These are phyloP conservation scores for Allium sativum DNA, from an alignment of 106 monocot genomes.

Conservation along the genomic window DNA sequence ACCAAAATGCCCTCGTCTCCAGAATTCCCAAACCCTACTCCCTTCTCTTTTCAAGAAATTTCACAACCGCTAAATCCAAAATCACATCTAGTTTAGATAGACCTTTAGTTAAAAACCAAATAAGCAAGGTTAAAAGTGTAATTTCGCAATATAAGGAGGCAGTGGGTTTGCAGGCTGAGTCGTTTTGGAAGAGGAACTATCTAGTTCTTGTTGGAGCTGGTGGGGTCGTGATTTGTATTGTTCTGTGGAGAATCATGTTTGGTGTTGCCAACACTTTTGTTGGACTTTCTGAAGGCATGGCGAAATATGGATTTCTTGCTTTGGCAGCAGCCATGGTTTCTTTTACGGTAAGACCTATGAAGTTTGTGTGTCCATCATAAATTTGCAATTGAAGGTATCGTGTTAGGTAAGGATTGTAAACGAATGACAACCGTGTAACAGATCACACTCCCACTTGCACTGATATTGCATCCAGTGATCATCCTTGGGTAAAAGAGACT, in stretches of 20 bases:
- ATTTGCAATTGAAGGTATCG: too few relatives aligned
- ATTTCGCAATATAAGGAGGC: constrained; percentile 51
- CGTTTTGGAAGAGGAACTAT: constrained; percentile 93
- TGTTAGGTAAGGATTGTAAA: too few relatives aligned
- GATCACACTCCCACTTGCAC: too few relatives aligned
- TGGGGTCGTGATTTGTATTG: constrained; percentile 52
- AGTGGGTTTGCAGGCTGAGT: constrained; percentile 78
- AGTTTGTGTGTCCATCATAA: too few relatives aligned
- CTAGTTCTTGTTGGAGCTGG: constrained; percentile 56
- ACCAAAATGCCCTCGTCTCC: neutral
- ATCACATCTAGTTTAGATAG: constrained; percentile 12
- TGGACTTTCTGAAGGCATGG: constrained; percentile 90
- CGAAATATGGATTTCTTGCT: constrained; percentile 94
- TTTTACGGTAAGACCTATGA: constrained; percentile 56
- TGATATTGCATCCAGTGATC: too few relatives aligned
- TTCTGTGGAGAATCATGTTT: constrained; percentile 82
- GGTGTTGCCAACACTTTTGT: constrained; percentile 79
- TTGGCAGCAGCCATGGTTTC: constrained; percentile 79
- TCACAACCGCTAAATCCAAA: constrained; percentile 13
- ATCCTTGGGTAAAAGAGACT: too few relatives aligned
- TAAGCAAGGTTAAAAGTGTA: constrained; percentile 20
- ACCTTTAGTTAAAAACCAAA: constrained; percentile 29
- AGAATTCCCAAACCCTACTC: neutral
- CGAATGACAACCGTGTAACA: too few relatives aligned
- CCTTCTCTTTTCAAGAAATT: constrained; percentile 1